Evolutionary conservation across 1,284 basidiomycete genomes (phyloP), one percentile per base, ranked within the genome.

Genomic region (Golubevia pallescens): DNA sequence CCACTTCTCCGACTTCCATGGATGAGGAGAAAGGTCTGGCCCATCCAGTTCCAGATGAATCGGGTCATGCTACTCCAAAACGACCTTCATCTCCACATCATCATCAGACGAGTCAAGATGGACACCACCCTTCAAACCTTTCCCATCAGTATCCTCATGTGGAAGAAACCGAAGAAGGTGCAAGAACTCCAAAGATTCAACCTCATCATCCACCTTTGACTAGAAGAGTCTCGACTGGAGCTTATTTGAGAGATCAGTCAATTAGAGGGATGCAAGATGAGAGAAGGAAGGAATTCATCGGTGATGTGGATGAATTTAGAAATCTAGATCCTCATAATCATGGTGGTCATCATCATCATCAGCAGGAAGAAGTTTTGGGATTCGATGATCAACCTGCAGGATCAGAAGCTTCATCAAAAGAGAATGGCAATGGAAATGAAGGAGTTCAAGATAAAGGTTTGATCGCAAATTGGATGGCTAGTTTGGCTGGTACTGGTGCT

Each of bases 181-280:
- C 70, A 13, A 69, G 65, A 19, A 57, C 65, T 16, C 42, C 51
- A n/a, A 67, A 61, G 19, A 61, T 61, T 0, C 19, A 64, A 2
- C 71, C 68, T 6, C 72, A 69, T 0, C 57, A 68, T 19, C 66
- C 63, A n/a, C 67, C 64, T 7, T 65, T 71, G 68, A 68, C 66
- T 34, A 63, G 77, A 20, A 56, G 76, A 19, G 55, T 75, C 61
- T 80, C 77, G 3, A 80, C 77, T 2, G 77, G 77, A n/a, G 64
- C 74, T 10, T 80, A 78, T 63, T 62, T 77, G 59, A 57, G 65
- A 1, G 69, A 70, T 16, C 34, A 67, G 1, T 69, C 69, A 3
- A 54, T 77, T 32, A 58, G 70, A 53, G 69, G 67, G n/a, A 78
- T 80, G 52, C 75, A 80, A 54, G 71, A 76, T 42, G 69, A 70